Evolutionary conservation across 768 basidiomycete species (phyloP), one percentile per base, ranked within the genome.

Genomic region (Neoboletus brunneissimus): DNA sequence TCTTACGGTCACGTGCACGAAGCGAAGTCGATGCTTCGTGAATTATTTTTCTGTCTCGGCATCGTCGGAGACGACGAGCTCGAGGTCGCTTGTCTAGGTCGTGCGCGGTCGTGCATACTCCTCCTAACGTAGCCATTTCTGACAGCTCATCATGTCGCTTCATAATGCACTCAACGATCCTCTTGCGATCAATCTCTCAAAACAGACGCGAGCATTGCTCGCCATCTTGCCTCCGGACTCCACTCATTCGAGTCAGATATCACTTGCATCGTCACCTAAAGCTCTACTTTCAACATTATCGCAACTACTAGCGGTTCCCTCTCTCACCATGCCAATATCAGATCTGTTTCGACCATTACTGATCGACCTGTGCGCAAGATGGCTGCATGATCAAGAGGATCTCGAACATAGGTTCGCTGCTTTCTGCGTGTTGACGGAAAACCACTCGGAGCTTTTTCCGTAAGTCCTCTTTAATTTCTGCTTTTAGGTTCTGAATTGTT

Each of bases 301-400:
- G 6, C 67, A 73, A 31, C 72, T 89, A 9, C 77, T 94, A 15
- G 74, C 82, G 0, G 67, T 76, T 18, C 86, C 89, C 10, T 77
- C 82, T 12, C 78, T 87, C 42, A 92, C 92, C 0, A 64, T 80
- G 31, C 64, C 75, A 13, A 77, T 98, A 56, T 83, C 88, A 20
- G 76, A 74, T 7, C 59, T 80, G 12, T 98, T 89, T 73, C 76
- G 88, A 58, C 94, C 95, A 4, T 72, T 98, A 51, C 69, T 93
- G 38, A 64, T 88, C 27, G 90, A 96, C 70, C 73, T 98, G 25
- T 87, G 86, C 64, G 89, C 89, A 4, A 73, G 89, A 64, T 97
- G 92, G 93, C 67, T 95, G 41, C 75, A 86, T n/a, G 73, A 77
- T 20, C 64, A 76, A 37, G 71, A 79, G 41, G 73, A 78, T 56